Conservation (phyloP, 1,139 yeast species). For the Debaryomycetaceae sp. region DNA sequence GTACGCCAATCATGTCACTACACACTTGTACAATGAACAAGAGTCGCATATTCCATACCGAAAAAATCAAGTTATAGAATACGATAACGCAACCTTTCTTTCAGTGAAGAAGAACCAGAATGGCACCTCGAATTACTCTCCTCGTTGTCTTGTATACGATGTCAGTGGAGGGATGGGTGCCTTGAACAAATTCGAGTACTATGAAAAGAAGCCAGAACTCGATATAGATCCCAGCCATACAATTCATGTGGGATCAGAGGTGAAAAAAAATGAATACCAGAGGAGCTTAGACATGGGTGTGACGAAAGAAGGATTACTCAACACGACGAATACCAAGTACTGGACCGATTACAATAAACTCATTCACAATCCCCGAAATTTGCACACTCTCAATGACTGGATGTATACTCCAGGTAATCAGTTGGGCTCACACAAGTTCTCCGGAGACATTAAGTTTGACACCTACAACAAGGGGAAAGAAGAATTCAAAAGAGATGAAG, state of each 20-base stretch:
- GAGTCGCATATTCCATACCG: conserved; percentile 62
- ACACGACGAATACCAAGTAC: conserved; percentile 44
- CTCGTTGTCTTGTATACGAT: conserved; percentile 80
- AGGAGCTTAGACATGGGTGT: conserved; percentile 52
- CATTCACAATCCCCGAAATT: conserved; percentile 60
- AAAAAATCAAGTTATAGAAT: conserved; percentile 20
- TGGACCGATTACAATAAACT: conserved; percentile 85
- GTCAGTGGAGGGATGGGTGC: conserved; percentile 64
- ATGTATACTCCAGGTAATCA: conserved; percentile 19
- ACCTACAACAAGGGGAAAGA: conserved; percentile 26
- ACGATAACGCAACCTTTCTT: conserved; percentile 31
- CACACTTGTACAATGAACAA: conserved; percentile 81
- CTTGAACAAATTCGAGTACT: conserved; percentile 51
- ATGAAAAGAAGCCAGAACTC: conserved; percentile 16
- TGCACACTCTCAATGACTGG: conserved; percentile 57
- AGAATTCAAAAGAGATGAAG: conserved; percentile 31
- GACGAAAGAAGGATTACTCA: conserved; percentile 25
- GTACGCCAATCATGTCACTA: conserved; percentile 62
- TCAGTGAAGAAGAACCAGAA: conserved; percentile 33
- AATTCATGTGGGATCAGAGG: conserved; percentile 11
- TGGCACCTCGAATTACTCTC: conserved; percentile 61
- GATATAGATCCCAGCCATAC: conserved; percentile 9
- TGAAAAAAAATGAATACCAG: conserved; percentile 57
- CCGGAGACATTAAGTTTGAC: conserved; percentile 27
- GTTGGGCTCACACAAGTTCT: conserved; percentile 24